These are phyloP conservation scores for Scheffersomyces titani DNA, from an alignment of 1,139 yeast species.

Conservation along the genomic window DNA sequence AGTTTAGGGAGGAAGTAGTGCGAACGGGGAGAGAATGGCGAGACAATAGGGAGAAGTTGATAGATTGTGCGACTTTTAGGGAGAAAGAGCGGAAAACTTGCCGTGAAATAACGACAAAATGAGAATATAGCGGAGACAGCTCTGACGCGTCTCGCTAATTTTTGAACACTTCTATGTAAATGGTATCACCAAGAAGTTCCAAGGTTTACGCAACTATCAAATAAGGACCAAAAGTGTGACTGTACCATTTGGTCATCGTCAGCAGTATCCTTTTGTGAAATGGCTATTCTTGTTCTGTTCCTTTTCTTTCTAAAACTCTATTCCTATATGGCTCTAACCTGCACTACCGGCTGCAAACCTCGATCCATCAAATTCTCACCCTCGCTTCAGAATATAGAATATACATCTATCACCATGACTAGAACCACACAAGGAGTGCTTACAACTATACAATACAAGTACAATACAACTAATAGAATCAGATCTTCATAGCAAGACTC, in stretches of 20 bases:
- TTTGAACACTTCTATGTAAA: background rate
- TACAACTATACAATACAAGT: background rate
- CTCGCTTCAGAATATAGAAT: background rate
- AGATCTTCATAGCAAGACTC: background rate
- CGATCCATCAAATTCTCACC: background rate
- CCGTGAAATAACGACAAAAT: background rate
- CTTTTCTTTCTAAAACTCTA: background rate
- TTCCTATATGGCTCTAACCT: background rate
- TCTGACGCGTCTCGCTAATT: background rate
- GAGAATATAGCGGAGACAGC: background rate
- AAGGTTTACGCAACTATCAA: too few species aligned
- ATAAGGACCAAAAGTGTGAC: background rate
- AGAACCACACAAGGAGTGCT: background rate
- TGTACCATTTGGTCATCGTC: background rate
- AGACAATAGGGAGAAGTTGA: background rate
- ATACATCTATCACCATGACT: background rate
- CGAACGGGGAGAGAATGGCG: background rate
- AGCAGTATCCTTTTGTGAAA: background rate
- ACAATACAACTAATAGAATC: background rate
- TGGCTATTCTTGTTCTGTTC: background rate
- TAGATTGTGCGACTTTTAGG: background rate
- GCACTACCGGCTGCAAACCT: background rate
- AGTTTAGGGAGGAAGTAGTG: background rate
- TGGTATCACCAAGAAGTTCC: background rate
- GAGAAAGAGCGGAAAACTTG: background rate